Base-by-base conservation (phyloP, 345 rosid species). In the Salix viminalis region DNA sequence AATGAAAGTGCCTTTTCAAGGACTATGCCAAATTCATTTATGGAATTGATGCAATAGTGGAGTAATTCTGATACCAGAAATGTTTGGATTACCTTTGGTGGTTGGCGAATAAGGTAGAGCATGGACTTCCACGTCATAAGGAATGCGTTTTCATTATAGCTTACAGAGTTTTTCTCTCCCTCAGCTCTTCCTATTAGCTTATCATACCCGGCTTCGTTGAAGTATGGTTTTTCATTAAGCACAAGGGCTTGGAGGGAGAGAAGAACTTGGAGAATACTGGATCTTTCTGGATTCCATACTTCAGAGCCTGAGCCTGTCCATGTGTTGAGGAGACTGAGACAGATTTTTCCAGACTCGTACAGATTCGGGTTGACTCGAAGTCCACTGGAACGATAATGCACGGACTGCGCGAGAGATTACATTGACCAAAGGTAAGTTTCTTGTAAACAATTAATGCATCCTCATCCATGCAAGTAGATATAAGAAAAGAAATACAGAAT, bases 201-300 rank as follows among this genome's bases (percentile, higher is more conserved):
- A 77, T 96, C 97, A 23, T 88, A 93, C 46, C 99, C 98, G 62
- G 99, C 98, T 84, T 96, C 98, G 16, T 96, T 96, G 84, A 93
- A 96, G 81, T 96, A 96, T 23, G 99, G 99, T 77, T 91, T 91
- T 75, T 92, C 97, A 73, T 96, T 96, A n/a, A 96, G 93, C 85
- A 96, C 99, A 19, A 96, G 97, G 62, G 97, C 96, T 79, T 96
- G 99, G 69, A 96, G 90, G 73, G 99, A 96, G 34, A 96, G 87
- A 80, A 96, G 99, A 75, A 96, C 87, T 86, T 96, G 99, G 73
- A 96, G 97, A 75, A 96, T 83, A 2, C 87, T 87, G 74, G 98
- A 93, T 81, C 78, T 86, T 68, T 85, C 90, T 8, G 97, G 89
- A 84, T 81, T 89, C 99, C 99, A 96, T 8, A 93, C 90, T 86